Percentiles rank a stretch among this genome's conserved stretches.
These are phyloP conservation scores for Phytophthora pseudosyringae DNA, from an alignment of 352 stramenopile species.

Conservation along the genomic window DNA sequence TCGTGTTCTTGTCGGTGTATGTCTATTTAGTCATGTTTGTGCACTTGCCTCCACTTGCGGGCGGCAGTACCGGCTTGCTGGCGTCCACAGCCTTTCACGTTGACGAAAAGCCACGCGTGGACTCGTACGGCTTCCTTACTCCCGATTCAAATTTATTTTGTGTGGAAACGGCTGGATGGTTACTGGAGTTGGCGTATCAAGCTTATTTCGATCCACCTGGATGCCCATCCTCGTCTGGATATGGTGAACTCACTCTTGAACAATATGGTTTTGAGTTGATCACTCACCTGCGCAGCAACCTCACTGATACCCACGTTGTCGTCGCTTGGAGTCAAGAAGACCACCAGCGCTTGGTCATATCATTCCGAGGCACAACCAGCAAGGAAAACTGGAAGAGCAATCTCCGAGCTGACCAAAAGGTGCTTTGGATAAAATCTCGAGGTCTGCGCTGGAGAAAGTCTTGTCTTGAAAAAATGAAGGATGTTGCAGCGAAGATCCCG, in stretches of 20 bases:
- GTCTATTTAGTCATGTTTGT: conserved; percentile 88
- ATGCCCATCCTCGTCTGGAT: conserved; percentile 76
- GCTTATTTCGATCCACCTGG: conserved; percentile 88
- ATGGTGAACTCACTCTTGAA: conserved; percentile 77
- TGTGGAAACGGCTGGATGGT: conserved; percentile 83
- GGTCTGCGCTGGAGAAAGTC: conserved; percentile 56
- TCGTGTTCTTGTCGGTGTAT: conserved; percentile 84
- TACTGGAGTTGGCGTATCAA: conserved; percentile 87
- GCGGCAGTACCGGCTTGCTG: conserved; percentile 55
- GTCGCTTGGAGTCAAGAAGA: conserved; percentile 57
- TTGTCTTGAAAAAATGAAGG: conserved; percentile 67
- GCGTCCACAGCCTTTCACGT: conserved; percentile 78
- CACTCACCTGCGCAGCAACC: conserved; percentile 72
- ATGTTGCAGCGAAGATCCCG: conserved; percentile 76
- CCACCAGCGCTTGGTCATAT: conserved; percentile 80
- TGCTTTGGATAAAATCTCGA: conserved; percentile 81
- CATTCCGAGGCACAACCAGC: conserved; percentile 87
- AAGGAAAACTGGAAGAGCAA: conserved; percentile 92
- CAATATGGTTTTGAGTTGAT: conserved; percentile 84
- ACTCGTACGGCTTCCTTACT: conserved; percentile 69
- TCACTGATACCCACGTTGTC: conserved; percentile 82
- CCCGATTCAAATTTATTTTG: conserved; percentile 86
- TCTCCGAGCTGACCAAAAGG: conserved; percentile 79
- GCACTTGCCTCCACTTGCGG: conserved; percentile 67
- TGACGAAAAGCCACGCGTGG: conserved; percentile 63